phyloP scores from a whole-genome alignment of 2,329 filamentous ascomycete genomes.

The Gnomoniopsis smithogilvyi region DNA sequence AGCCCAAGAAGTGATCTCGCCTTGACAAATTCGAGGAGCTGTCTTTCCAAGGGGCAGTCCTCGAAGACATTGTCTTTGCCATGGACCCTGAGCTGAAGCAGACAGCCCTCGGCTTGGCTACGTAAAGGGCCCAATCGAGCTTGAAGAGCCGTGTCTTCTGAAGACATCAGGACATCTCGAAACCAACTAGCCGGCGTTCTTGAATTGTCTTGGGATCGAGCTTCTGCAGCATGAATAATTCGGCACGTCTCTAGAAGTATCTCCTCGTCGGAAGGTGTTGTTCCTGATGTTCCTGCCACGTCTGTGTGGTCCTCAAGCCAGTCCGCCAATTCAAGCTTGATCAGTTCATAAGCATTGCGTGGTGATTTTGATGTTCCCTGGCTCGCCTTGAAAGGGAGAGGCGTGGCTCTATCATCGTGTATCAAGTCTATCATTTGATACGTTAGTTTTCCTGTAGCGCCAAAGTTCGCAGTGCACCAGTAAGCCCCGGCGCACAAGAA shows the following conservation, averaged over 20 bases:
- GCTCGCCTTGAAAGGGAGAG: conserved; percentile 50
- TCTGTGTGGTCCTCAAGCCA: conserved; percentile 45
- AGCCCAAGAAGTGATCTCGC: conserved; percentile 52
- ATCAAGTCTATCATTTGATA: conserved; percentile 51
- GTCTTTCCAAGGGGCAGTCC: conserved; percentile 51
- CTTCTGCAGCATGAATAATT: conserved; percentile 54
- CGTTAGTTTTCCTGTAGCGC: neutral
- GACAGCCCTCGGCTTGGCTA: conserved; percentile 41
- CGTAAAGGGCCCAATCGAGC: conserved; percentile 48
- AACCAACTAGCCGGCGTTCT: conserved; percentile 49
- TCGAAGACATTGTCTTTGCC: conserved; percentile 57
- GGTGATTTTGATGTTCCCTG: conserved; percentile 42
- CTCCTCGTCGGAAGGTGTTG: conserved; percentile 46
- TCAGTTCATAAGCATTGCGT: conserved; percentile 57
- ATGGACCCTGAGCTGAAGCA: conserved; percentile 51
- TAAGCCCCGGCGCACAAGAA: conserved; percentile 30
- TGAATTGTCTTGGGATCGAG: conserved; percentile 37
- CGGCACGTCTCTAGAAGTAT: conserved; percentile 57
- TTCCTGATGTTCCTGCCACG: conserved; percentile 35
- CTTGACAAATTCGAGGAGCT: conserved; percentile 52
- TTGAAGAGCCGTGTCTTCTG: conserved; percentile 37
- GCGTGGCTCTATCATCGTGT: conserved; percentile 58
- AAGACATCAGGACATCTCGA: conserved; percentile 54
- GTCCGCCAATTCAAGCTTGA: conserved; percentile 56
- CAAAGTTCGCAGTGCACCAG: conserved; percentile 26